These are phyloP conservation scores for Acephala macrosclerotiorum DNA, from an alignment of 2,329 filamentous ascomycete genomes.

Conservation along the genomic window DNA sequence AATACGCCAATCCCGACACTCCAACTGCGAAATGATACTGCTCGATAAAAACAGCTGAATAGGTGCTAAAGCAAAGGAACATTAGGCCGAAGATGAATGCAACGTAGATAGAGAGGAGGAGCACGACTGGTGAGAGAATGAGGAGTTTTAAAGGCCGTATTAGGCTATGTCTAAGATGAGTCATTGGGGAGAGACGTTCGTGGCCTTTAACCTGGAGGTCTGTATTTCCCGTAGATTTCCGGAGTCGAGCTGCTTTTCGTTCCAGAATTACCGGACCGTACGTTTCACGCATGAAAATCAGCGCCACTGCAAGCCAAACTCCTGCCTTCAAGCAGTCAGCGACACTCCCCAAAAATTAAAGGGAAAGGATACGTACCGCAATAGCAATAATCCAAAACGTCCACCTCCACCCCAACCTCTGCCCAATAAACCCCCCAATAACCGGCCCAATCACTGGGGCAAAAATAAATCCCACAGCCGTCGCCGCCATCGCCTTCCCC, in stretches of 20 bases:
- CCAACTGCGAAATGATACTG: conserved; percentile 49
- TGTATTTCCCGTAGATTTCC: neutral
- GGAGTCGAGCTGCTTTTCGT: conserved; percentile 4
- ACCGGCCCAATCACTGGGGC: conserved; percentile 44
- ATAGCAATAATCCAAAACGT: conserved; percentile 46
- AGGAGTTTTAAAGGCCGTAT: neutral
- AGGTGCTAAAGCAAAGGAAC: conserved; percentile 59
- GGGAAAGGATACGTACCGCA: conserved; percentile 38
- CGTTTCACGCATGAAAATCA: conserved; percentile 3
- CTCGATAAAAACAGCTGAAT: conserved; percentile 53
- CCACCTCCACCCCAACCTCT: conserved; percentile 47
- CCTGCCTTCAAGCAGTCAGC: neutral
- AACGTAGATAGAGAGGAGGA: conserved; percentile 32
- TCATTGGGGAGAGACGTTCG: neutral
- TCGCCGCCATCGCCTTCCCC: conserved; percentile 11
- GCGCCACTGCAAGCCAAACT: neutral
- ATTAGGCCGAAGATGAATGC: conserved; percentile 57
- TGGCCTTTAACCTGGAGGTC: neutral
- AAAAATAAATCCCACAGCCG: conserved; percentile 31
- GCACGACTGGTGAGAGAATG: neutral
- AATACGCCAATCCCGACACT: conserved; percentile 49
- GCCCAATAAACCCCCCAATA: conserved; percentile 44
- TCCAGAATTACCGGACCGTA: neutral
- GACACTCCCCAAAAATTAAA: neutral
- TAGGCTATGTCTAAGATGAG: neutral